Conservation (phyloP, 1,284 basidiomycete species). For the Pseudozyma flocculosa region DNA sequence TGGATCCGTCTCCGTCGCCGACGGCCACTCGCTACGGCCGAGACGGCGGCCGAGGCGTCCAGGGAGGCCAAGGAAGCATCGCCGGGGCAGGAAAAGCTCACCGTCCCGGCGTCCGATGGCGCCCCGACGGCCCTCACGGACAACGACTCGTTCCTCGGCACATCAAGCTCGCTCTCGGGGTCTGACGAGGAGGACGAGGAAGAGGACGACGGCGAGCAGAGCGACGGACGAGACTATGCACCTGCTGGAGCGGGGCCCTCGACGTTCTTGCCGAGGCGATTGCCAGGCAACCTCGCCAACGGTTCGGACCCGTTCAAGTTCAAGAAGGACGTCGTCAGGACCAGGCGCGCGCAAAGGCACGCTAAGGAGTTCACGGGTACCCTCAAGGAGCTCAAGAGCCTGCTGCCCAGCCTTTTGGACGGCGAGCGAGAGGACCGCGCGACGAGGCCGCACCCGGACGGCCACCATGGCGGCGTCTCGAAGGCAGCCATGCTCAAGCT, state of each 20-base stretch:
- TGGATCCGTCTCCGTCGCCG: slow-evolving; percentile 52
- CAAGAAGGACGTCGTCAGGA: slow-evolving; percentile 7
- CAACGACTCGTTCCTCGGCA: too few species aligned
- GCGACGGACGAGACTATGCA: slow-evolving; percentile 9
- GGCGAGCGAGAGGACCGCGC: slow-evolving; percentile 24
- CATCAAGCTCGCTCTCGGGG: slow-evolving; percentile 9
- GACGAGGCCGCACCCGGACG: too few species aligned
- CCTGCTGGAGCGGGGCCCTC: slow-evolving; percentile 19
- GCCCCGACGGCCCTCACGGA: too few species aligned
- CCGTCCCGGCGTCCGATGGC: neutral
- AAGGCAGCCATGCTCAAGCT: slow-evolving; percentile 25
- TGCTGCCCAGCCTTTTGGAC: slow-evolving; percentile 43
- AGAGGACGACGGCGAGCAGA: slow-evolving; percentile 29
- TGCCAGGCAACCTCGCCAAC: slow-evolving; percentile 32
- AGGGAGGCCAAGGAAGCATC: slow-evolving; percentile 6
- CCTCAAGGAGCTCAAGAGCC: slow-evolving; percentile 42
- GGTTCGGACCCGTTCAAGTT: slow-evolving; percentile 15
- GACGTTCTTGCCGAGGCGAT: slow-evolving; percentile 30
- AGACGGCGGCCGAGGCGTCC: slow-evolving; percentile 4
- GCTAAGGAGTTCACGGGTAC: slow-evolving; percentile 43
- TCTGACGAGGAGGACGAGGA: slow-evolving; percentile 24
- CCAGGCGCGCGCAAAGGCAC: slow-evolving; percentile 18
- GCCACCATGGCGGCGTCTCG: neutral
- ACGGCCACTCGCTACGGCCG: slow-evolving; percentile 11
- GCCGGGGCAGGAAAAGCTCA: slow-evolving; percentile 7